Evolutionary conservation across 257 asterid species (phyloP), one percentile per base, ranked within the genome.

Genomic region (Henckelia pumila): DNA sequence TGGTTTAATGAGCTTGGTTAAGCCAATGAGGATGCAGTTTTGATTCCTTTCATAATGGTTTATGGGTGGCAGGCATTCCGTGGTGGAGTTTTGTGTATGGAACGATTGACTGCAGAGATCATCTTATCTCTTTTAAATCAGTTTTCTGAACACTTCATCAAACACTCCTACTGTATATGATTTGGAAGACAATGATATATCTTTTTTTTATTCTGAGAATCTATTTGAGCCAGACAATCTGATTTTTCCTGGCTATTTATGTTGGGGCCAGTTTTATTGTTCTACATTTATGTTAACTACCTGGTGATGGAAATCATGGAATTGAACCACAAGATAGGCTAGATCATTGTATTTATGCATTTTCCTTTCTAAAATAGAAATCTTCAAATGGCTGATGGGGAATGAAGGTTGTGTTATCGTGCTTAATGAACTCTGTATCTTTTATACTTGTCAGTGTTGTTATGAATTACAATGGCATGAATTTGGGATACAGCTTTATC

Each of bases 401-500:
- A 32, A 50, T 28, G 44, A 58, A 66, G 22, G 40, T 64, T 75
- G 56, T 69, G 25, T 49, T 58, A 57, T 52, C 19, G 1, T 67
- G 24, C 55, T 65, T 56, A 55, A 61, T 32, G 40, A 40, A 4
- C 29, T 56, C 10, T 64, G 37, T n/a, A 63, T 64, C 28, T 59
- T 52, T 67, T 69, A 20, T 59, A 22, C 49, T 29, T 66, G 21
- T 59, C 21, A 59, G 49, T 73, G 69, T 66, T 35, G 57, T 71
- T 67, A 28, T 21, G 32, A 33, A 8, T 72, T 68, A 75, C 61
- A 37, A 22, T 17, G 32, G 26, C 61, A 64, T 69, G 69, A 75
- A 14, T 58, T 35, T 17, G 64, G 47, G 57, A 49, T 56, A 64
- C 53, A 53, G 33, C 64, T 32, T 17, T 20, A 35, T 67, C 61